Evolutionary conservation across 1,139 yeast genomes (phyloP).

Genomic region (Debaryomyces subglobosus): DNA sequence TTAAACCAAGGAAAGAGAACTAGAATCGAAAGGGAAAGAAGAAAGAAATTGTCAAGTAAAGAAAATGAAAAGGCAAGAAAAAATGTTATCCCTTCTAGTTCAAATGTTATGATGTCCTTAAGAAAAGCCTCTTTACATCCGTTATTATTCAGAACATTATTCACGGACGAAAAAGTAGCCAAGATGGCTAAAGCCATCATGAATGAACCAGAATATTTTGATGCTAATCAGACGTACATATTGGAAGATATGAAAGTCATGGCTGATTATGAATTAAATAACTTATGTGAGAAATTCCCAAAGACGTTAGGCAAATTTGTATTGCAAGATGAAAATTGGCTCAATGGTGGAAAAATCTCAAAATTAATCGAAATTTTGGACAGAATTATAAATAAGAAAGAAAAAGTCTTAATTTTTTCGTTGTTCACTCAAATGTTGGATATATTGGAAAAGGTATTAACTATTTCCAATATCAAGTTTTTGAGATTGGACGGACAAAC

Average conservation of each 20-base stretch:
- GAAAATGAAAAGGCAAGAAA: conserved; percentile 40
- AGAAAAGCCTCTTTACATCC: conserved; percentile 82
- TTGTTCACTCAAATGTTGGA: conserved; percentile 92
- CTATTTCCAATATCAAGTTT: conserved; percentile 68
- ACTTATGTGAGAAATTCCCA: conserved; percentile 74
- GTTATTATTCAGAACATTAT: conserved; percentile 63
- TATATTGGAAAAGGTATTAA: conserved; percentile 76
- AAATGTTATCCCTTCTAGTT: conserved; percentile 41
- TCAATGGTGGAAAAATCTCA: conserved; percentile 77
- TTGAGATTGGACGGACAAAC: conserved; percentile 93
- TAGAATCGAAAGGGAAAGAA: conserved; percentile 51
- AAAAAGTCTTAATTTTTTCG: conserved; percentile 82
- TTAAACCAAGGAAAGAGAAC: conserved; percentile 51
- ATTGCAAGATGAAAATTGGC: conserved; percentile 60
- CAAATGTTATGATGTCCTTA: conserved; percentile 67
- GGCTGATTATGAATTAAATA: conserved; percentile 87
- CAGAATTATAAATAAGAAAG: conserved; percentile 56
- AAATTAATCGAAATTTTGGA: conserved; percentile 62
- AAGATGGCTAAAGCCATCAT: conserved; percentile 78
- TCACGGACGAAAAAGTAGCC: conserved; percentile 53
- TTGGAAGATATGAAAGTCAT: conserved; percentile 95
- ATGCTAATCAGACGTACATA: conserved; percentile 75
- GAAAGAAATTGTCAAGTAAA: conserved; percentile 44
- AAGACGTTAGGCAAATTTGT: conserved; percentile 57
- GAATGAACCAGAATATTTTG: conserved; percentile 75